phyloP scores from a whole-genome alignment of 2,329 filamentous ascomycete genomes.

The Epichloe hybrida region DNA sequence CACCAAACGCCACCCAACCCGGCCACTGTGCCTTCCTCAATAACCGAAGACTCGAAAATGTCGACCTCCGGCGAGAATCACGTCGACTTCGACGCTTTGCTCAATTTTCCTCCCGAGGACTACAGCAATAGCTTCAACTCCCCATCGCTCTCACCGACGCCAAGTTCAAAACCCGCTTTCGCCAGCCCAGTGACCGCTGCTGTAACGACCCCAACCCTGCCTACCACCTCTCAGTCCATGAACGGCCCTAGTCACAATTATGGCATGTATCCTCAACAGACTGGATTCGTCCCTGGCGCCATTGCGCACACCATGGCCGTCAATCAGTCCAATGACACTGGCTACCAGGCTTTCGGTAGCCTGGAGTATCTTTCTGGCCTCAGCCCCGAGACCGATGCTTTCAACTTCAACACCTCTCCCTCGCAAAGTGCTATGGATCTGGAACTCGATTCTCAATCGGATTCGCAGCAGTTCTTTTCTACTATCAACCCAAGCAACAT shows the following conservation, averaged over 20 bases:
- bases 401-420: conserved; percentile 60
- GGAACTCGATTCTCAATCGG: conserved; percentile 30
- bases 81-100: conserved; percentile 41
- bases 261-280: conserved; percentile 90
- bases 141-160: conserved; percentile 43
- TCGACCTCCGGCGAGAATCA: conserved; percentile 30
- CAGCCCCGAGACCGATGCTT: conserved; percentile 48
- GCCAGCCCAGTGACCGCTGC: conserved; percentile 37
- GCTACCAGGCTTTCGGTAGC: conserved; percentile 35
- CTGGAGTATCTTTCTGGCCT: conserved; percentile 41
- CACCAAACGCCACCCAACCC: conserved; percentile 2
- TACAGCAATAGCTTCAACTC: conserved; percentile 39
- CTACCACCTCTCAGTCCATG: conserved; percentile 47
- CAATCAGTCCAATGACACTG: conserved; percentile 47
- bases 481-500: conserved; percentile 63
- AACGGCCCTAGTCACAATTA: conserved; percentile 87
- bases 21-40: conserved; percentile 1
- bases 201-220: conserved; percentile 40
- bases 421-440: conserved; percentile 53
- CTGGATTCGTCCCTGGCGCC: conserved; percentile 76
- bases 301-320: conserved; percentile 68
- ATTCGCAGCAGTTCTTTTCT: conserved; percentile 52
- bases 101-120: conserved; percentile 52
- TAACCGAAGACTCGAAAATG: conserved; percentile 18
- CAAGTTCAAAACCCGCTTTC: conserved; percentile 40